Conservation (phyloP, 73 alveolate genomes). For the Tetrahymena malaccensis region DNA sequence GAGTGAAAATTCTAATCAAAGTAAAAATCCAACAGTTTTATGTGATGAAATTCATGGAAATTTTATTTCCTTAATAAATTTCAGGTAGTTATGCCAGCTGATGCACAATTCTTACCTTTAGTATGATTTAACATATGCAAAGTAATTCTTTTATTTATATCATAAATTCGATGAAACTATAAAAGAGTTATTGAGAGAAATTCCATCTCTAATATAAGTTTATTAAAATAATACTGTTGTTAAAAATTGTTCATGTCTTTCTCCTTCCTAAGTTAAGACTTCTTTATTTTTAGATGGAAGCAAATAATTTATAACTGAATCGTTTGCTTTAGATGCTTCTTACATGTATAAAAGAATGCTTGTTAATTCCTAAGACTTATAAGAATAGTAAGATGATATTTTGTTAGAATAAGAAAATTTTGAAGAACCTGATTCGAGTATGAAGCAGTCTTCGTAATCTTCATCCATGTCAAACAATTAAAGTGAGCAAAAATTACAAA, state of each 20-base stretch:
- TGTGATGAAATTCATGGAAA: not conserved
- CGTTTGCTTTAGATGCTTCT: not conserved
- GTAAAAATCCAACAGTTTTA: not conserved
- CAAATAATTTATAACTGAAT: not conserved
- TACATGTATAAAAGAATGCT: not conserved
- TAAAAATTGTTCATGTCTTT: not conserved
- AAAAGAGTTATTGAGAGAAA: not conserved
- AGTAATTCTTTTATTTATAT: not conserved
- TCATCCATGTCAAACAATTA: not conserved
- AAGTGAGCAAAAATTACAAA: not conserved
- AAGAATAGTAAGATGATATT: not conserved
- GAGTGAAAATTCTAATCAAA: not conserved
- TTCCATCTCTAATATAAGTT: not conserved
- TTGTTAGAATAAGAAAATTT: not conserved
- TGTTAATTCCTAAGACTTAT: not conserved
- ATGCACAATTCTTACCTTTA: not conserved
- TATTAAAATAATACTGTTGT: not conserved
- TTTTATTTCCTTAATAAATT: not conserved
- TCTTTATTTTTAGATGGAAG: not conserved
- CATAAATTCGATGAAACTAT: not conserved
- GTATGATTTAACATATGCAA: not conserved
- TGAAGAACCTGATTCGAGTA: not conserved
- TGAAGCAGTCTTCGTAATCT: not conserved
- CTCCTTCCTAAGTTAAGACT: not conserved
- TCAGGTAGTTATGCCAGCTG: not conserved